phyloP scores from a whole-genome alignment of 1,284 basidiomycete species.

The Phylloporus sp. region DNA sequence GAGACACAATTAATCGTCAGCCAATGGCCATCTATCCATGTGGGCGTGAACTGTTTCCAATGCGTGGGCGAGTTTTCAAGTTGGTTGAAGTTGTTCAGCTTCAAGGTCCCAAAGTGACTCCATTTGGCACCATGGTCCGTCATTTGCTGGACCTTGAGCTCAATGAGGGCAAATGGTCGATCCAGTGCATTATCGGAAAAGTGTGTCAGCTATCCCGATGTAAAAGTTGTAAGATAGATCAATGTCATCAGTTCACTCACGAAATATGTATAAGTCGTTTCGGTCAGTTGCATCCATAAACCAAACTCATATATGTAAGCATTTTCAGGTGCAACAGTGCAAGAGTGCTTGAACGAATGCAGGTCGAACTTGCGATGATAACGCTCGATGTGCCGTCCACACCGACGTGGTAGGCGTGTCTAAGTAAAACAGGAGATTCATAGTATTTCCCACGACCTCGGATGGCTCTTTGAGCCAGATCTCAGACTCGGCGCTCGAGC shows the following conservation, averaged over 20 bases:
- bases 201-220: conserved; percentile 68
- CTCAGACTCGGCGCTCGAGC: too few species aligned
- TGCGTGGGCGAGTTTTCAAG: conserved; percentile 85
- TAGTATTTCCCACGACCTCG: too few species aligned
- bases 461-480: too few species aligned
- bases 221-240: too few species aligned
- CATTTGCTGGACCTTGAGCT: conserved; percentile 87
- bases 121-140: conserved; percentile 94
- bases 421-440: too few species aligned
- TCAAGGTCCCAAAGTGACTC: conserved; percentile 99
- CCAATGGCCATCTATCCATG: conserved; percentile 31
- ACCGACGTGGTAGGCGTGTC: too few species aligned
- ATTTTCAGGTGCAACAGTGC: too few species aligned
- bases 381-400: too few species aligned
- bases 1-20: conserved; percentile 17
- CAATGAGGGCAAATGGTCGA: conserved; percentile 87
- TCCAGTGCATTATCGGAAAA: conserved; percentile 81
- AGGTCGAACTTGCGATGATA: too few species aligned
- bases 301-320: conserved; percentile 61
- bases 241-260: too few species aligned
- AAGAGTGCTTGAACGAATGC: too few species aligned
- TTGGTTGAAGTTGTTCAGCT: conserved; percentile 92
- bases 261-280: conserved; percentile 77
- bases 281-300: conserved; percentile 81
- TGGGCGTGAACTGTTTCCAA: conserved; percentile 71